Base-by-base conservation (phyloP, 441 rosid species). In the Euphorbia schlechtendalii region DNA sequence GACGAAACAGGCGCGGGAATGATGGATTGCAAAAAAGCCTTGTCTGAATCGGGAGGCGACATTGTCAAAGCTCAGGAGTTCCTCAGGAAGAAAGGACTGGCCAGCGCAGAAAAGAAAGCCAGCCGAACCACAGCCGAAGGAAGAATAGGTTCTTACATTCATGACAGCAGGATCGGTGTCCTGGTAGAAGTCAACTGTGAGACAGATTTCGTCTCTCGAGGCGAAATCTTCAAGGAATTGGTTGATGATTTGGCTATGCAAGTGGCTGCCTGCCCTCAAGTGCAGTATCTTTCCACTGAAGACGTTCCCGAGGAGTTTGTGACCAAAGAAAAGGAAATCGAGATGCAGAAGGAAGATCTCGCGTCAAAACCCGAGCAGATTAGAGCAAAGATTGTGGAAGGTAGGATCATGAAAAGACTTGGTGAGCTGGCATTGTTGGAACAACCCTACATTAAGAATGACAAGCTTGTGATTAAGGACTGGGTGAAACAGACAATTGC, bases 1-100 rank as follows among this genome's bases (percentile, higher is more conserved):
- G 98, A 93, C 68, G 98, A 90, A 81, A 82, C 97, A 10, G 97
- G 97, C 20, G 98, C 97, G 25, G 98, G 96, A 76, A 93, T 93
- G 98, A 93, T 93, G 98, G 95, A 90, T 79, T 93, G 97, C 90
- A 93, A 90, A 78, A 90, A 82, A 46, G 98, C 93, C 36, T 91
- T 90, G 5, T 65, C 78, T 10, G 97, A 86, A 81, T 79, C 86
- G 21, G 95, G 80, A 66, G 98, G 97, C 1, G 91, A 88, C 70
- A 81, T 88, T 53, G 77, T 78, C 62, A 88, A 90, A 84, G 99
- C 99, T 69, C 96, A 80, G 69, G 99, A 90, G 68, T 90, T 81
- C 66, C 94, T 93, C 28, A 81, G 96, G 67, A 93, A 87, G 86
- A 90, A 93, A 78, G 99, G 99, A 40, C 73, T 88, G 55, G 96